Base-by-base conservation (phyloP, 352 stramenopile species). In the Globisporangium sylvaticum region DNA sequence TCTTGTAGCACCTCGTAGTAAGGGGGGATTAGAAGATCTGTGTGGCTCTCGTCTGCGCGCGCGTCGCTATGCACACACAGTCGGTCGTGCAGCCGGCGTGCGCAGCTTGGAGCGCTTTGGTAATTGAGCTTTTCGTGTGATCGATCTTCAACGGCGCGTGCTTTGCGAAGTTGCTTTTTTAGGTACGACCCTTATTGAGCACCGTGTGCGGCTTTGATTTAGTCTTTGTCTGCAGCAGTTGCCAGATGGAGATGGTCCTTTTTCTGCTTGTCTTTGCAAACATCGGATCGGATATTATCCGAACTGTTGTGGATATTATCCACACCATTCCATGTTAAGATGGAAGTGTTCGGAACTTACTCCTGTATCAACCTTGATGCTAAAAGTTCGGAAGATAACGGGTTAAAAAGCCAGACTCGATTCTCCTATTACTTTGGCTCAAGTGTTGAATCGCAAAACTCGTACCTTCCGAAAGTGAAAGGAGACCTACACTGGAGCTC, bases 111-210 rank as follows among this genome's bases (percentile, higher is more conserved):
- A 60, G 29, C 29, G 46, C 54, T 44, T 60, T 9, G 54, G 25
- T 5, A 14, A 60, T 18, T 60, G 54, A 34, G 25, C 27, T 24
- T 31, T 31, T 24, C 24, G 1, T 22, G 32, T 39, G 32, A 39
- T 58, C 18, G 54, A 60, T 25, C 54, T 60, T 60, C 54, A 60
- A 60, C 15, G 20, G 54, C 31, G 54, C 54, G 54, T 60, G 54
- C 54, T 52, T 24, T 39, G 9, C 14, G 32, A 39, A 12, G 14
- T 14, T 14, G 32, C 32, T 39, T 39, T 39, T 39, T 24, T 9
- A n/a, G 44, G 5, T 24, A 10, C 20, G 1, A 6, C 46, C 46
- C 46, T 53, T 18, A 53, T 53, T 53, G 14, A 22, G 46, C 46
- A 53, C 9, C 7, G 14, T 18, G 15, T 15, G 27, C 27, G 46